Percentiles rank a stretch among this genome's conserved stretches.
These are phyloP conservation scores for Oryza glaberrima DNA, from an alignment of 176 grass and related monocot genomes.

Conservation along the genomic window DNA sequence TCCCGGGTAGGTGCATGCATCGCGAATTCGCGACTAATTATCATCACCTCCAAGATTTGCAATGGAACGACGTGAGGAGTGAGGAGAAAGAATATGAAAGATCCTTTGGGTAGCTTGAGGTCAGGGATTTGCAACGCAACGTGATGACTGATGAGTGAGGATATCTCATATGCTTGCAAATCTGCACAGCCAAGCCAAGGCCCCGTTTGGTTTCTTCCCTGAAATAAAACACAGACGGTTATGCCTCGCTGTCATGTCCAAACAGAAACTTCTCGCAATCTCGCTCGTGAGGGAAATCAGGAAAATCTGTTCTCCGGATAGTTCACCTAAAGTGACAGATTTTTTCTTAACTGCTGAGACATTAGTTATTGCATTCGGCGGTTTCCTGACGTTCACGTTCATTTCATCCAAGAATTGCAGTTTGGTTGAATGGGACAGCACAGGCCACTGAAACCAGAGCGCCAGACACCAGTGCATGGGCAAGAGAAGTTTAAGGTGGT, in stretches of 20 bases:
- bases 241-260: constrained; percentile 9
- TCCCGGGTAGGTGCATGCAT: constrained; percentile 18
- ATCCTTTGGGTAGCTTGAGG: not conserved
- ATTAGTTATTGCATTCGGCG: not conserved
- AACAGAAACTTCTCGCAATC: not conserved
- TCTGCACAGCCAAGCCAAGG: not conserved
- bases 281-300: not conserved
- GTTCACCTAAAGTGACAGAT: not conserved
- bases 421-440: not conserved
- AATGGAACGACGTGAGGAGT: not conserved
- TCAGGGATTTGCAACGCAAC: not conserved
- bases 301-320: not conserved
- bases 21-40: not conserved
- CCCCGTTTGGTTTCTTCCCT: not conserved
- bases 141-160: too few species aligned
- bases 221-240: not conserved
- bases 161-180: not conserved
- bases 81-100: not conserved
- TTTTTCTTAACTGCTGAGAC: not conserved
- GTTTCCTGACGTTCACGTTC: not conserved
- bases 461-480: not conserved
- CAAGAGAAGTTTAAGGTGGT: not conserved
- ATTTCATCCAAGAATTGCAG: not conserved
- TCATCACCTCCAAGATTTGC: not conserved
- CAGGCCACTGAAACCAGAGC: not conserved